Percentiles rank a stretch among this genome's conserved stretches.
Conservation (phyloP, 1,284 basidiomycete genomes). For the Microbotryum intermedium region DNA sequence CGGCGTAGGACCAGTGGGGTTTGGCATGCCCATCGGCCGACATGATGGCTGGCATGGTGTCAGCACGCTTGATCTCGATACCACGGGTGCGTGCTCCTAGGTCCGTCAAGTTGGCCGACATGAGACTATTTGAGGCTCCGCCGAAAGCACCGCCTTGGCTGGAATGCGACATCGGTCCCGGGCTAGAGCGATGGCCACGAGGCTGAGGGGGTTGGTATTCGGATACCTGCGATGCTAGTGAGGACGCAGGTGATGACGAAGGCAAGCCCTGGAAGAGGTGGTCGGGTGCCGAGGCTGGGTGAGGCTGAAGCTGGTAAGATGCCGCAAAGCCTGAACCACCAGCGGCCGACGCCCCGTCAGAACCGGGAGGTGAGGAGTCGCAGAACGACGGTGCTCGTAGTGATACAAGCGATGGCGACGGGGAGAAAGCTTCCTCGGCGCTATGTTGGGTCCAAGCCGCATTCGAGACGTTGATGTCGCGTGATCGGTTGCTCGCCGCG, state of each 20-base stretch:
- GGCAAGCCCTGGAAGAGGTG: slow-evolving; percentile 19
- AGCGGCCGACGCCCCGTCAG: slow-evolving; percentile 12
- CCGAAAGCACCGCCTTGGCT: neutral
- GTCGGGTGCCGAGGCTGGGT: slow-evolving; percentile 26
- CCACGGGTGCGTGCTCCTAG: neutral
- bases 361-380: slow-evolving; percentile 25
- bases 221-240: slow-evolving; percentile 8
- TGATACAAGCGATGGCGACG: slow-evolving; percentile 20
- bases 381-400: slow-evolving; percentile 28
- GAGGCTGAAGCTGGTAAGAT: neutral
- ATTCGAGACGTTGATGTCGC: slow-evolving; percentile 12
- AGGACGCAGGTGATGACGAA: slow-evolving; percentile 19
- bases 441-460: slow-evolving; percentile 5
- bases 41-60: neutral
- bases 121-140: neutral
- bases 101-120: neutral
- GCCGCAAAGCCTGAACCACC: neutral
- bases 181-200: slow-evolving; percentile 13
- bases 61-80: neutral
- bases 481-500: slow-evolving; percentile 3
- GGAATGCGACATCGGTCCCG: slow-evolving; percentile 7
- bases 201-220: slow-evolving; percentile 10
- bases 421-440: slow-evolving; percentile 16
- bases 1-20: slow-evolving; percentile 81
- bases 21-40: slow-evolving; percentile 45